Conservation (phyloP, 345 rosid genomes). For the Brassica juncea region DNA sequence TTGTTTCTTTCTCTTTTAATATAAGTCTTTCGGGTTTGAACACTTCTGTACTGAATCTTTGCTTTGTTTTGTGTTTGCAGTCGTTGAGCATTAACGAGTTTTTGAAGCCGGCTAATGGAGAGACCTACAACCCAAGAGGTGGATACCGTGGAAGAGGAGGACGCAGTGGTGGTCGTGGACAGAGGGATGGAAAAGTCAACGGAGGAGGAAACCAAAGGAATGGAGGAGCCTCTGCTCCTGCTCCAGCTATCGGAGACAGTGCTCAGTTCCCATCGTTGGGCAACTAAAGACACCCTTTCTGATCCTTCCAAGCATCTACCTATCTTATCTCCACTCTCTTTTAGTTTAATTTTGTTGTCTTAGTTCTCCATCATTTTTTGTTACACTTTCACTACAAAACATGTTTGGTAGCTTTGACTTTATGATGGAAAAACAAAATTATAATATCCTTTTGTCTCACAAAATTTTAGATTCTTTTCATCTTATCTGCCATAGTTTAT, state of each 20-base stretch:
- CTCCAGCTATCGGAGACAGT: slow-evolving; percentile 34
- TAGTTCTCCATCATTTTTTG: slow-evolving; percentile 32
- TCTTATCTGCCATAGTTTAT: too few species aligned
- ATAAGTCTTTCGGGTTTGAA: neutral
- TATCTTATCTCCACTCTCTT: neutral
- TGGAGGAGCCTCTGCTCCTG: slow-evolving; percentile 15
- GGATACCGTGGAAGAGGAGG: slow-evolving; percentile 35
- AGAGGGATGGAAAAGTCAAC: slow-evolving; percentile 30
- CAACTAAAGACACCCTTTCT: slow-evolving; percentile 19
- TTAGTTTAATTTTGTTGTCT: slow-evolving; percentile 30
- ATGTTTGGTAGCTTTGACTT: neutral
- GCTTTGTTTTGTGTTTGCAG: slow-evolving; percentile 17
- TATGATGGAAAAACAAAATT: slow-evolving; percentile 5
- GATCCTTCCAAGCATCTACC: slow-evolving; percentile 11
- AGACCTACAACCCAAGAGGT: slow-evolving; percentile 31
- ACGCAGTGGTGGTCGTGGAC: slow-evolving; percentile 19
- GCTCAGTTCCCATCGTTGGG: slow-evolving; percentile 43
- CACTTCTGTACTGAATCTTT: neutral
- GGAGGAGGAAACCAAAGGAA: slow-evolving; percentile 21
- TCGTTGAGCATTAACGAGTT: slow-evolving; percentile 39
- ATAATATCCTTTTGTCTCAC: neutral
- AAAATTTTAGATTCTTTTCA: neutral
- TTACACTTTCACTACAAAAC: slow-evolving; percentile 22
- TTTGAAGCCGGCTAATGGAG: slow-evolving; percentile 37
- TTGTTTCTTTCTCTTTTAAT: neutral